phyloP scores from a whole-genome alignment of 1,284 basidiomycete genomes.

The Boletus mariae region DNA sequence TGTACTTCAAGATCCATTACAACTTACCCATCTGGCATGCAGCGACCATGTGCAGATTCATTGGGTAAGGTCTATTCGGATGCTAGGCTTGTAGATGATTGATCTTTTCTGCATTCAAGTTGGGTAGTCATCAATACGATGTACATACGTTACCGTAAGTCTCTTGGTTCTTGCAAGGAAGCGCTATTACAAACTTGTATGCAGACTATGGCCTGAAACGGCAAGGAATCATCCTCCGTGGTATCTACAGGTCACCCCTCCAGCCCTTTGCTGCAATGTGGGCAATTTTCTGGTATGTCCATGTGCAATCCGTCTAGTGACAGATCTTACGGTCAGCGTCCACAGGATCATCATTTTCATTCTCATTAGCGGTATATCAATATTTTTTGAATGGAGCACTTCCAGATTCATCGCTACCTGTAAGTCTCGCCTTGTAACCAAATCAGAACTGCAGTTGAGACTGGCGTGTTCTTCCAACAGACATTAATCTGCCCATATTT shows the following conservation, averaged over 20 bases:
- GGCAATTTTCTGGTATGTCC: not conserved
- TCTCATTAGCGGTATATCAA: not conserved
- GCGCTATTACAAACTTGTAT: not conserved
- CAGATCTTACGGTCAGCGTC: not conserved
- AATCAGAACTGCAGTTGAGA: no score
- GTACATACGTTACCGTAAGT: not conserved
- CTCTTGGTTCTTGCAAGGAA: not conserved
- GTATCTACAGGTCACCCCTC: not conserved
- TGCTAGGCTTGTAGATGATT: not conserved
- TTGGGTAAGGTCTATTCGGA: not conserved
- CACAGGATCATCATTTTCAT: not conserved
- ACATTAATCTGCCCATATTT: not conserved
- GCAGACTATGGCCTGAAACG: not conserved
- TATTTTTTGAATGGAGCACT: not conserved
- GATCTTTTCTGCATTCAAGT: not conserved
- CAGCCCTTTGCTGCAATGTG: not conserved
- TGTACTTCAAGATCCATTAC: not conserved
- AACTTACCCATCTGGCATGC: not conserved
- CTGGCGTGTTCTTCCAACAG: not conserved
- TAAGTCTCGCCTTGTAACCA: not conserved
- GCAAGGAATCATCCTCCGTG: not conserved
- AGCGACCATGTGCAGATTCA: not conserved
- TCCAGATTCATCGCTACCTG: not conserved
- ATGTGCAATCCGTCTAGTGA: no score
- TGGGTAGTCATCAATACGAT: not conserved